phyloP scores from a whole-genome alignment of 371 early-diverging fungal genomes.

The Rhizomucor pusillus region DNA sequence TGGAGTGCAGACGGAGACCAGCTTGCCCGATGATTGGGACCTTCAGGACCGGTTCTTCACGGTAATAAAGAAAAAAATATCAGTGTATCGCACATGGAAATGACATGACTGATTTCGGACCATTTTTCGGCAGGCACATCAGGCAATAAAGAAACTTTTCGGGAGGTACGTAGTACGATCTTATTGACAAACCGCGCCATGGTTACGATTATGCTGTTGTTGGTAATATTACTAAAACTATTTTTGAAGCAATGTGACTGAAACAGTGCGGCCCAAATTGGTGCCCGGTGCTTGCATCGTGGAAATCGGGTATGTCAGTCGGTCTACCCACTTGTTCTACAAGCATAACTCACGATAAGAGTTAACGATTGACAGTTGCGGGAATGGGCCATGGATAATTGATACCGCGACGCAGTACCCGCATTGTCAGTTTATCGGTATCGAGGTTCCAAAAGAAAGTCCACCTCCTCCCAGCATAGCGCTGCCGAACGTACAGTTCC shows the following conservation, averaged over 20 bases:
- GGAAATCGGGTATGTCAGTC: conserved; percentile 24
- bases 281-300: conserved; percentile 15
- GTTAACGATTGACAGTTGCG: too few relatives aligned
- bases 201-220: too few relatives aligned
- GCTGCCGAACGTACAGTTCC: conserved; percentile 23
- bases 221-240: too few relatives aligned
- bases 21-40: neutral
- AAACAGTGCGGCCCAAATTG: conserved; percentile 12
- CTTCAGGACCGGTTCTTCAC: neutral
- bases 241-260: conserved; percentile 8
- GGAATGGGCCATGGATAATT: conserved; percentile 21
- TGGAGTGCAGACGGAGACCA: too few relatives aligned
- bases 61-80: too few relatives aligned
- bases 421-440: conserved; percentile 26
- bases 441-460: conserved; percentile 8
- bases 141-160: conserved; percentile 15
- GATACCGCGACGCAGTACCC: conserved; percentile 40
- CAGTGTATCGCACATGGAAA: neutral
- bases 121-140: conserved; percentile 10
- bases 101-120: neutral
- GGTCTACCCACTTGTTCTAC: too few relatives aligned
- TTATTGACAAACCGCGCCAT: neutral
- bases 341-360: too few relatives aligned
- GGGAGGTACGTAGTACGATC: conserved; percentile 9
- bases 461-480: neutral